phyloP scores from a whole-genome alignment of 2,329 filamentous ascomycete genomes.

The Plectosphaerella plurivora region DNA sequence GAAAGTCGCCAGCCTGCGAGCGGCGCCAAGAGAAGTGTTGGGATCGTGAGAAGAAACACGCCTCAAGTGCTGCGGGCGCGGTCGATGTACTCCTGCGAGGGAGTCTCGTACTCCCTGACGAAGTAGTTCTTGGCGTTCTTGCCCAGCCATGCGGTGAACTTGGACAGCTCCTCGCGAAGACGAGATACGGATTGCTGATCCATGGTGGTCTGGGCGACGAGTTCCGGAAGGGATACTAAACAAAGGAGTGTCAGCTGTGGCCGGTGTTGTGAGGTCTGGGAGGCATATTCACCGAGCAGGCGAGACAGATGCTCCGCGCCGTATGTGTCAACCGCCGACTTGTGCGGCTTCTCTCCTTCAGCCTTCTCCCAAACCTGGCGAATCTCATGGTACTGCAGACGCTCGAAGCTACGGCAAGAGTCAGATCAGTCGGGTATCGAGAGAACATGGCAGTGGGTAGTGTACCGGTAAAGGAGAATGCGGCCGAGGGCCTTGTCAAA shows the following conservation, averaged over 20 bases:
- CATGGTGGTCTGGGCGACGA: conserved; percentile 97
- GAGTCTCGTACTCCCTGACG: conserved; percentile 68
- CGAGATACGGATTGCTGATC: conserved; percentile 85
- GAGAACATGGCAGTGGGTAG: neutral
- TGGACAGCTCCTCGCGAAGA: conserved; percentile 81
- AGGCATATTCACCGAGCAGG: conserved; percentile 65
- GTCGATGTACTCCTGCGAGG: conserved; percentile 67
- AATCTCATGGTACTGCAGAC: conserved; percentile 78
- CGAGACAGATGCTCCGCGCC: conserved; percentile 89
- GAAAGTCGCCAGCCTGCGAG: too few relatives aligned
- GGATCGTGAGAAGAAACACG: too few relatives aligned
- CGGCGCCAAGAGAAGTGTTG: too few relatives aligned
- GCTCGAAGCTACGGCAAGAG: conserved; percentile 66
- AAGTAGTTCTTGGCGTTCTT: conserved; percentile 77
- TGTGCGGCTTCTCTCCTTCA: conserved; percentile 62
- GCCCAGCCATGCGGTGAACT: conserved; percentile 81
- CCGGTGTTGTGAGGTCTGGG: neutral
- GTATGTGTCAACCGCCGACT: conserved; percentile 76
- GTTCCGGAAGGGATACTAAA: conserved; percentile 81
- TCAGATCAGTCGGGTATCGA: conserved; percentile 9
- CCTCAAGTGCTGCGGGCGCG: conserved; percentile 48
- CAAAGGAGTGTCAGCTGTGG: neutral
- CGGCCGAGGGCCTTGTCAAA: conserved; percentile 88
- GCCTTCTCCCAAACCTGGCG: conserved; percentile 63
- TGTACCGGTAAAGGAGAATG: conserved; percentile 75